Percentiles rank a stretch among this genome's conserved stretches.
These are phyloP conservation scores for Inga oerstediana DNA, from an alignment of 306 rosid genomes.

Conservation along the genomic window DNA sequence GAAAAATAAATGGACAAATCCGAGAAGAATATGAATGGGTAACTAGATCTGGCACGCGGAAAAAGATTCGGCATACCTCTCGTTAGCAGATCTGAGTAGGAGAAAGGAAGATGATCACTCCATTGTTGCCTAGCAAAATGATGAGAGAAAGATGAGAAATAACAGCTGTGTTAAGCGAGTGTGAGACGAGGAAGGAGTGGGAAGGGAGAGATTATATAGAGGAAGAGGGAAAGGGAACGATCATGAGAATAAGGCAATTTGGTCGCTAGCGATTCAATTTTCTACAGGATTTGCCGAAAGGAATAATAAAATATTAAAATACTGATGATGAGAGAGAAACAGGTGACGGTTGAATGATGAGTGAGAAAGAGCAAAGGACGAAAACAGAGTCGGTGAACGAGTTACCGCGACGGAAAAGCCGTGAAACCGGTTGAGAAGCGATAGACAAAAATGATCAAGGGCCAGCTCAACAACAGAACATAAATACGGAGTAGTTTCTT, in stretches of 20 bases:
- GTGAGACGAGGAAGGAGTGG: neutral
- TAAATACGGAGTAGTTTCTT: neutral
- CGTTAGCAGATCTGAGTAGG: constrained; percentile 43
- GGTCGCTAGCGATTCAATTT: neutral
- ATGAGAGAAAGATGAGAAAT: neutral
- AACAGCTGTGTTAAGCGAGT: neutral
- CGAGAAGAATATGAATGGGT: neutral
- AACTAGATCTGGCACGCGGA: constrained; percentile 27
- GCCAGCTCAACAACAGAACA: neutral
- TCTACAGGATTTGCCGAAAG: neutral
- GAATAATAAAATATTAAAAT: neutral
- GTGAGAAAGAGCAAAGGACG: neutral
- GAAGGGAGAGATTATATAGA: constrained; percentile 28
- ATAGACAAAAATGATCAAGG: no score
- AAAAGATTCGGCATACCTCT: constrained; percentile 28
- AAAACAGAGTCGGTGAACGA: neutral
- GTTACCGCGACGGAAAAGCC: constrained; percentile 1
- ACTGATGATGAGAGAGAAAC: neutral
- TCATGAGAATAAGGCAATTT: no score
- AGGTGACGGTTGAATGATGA: neutral
- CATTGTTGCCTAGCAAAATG: constrained; percentile 20
- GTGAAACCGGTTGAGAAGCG: neutral
- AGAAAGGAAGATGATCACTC: constrained; percentile 10
- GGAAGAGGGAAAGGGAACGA: neutral
- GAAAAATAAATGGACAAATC: neutral